Percentiles rank a stretch among this genome's conserved stretches.
Conservation (phyloP, 2,329 filamentous ascomycete genomes). For the Cadophora luteo-olivacea region DNA sequence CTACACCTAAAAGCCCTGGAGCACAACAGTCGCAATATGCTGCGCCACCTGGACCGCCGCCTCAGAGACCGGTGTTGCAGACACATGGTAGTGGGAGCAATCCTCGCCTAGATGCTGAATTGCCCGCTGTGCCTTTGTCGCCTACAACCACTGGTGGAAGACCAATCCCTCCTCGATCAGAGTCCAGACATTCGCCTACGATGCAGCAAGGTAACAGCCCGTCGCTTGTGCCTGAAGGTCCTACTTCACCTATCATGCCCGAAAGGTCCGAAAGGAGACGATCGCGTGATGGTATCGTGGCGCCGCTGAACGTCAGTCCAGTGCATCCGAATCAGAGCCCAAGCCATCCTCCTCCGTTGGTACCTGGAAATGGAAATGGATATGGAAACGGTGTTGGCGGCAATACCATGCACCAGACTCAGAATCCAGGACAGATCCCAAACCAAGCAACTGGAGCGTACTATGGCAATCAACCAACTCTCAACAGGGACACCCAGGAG, state of each 20-base stretch:
- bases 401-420: background rate
- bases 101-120: constrained; percentile 9
- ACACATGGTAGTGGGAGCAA: constrained; percentile 7
- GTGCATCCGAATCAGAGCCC: constrained; percentile 7
- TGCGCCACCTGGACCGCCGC: constrained; percentile 15
- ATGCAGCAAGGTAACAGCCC: constrained; percentile 9
- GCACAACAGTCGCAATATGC: constrained; percentile 18
- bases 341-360: background rate
- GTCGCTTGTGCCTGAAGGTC: constrained; percentile 8
- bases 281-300: constrained; percentile 26
- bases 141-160: constrained; percentile 10
- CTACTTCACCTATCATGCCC: constrained; percentile 21
- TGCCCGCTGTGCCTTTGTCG: constrained; percentile 11
- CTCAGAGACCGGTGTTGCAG: constrained; percentile 1
- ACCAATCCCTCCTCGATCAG: constrained; percentile 14
- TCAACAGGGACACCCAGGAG: background rate
- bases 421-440: background rate
- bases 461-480: background rate
- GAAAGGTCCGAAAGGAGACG: constrained; percentile 25
- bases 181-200: constrained; percentile 7
- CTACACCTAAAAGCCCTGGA: constrained; percentile 23
- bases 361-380: background rate
- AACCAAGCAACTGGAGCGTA: constrained; percentile 1
- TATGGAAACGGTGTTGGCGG: background rate
- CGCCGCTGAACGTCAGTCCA: constrained; percentile 26